Base-by-base conservation (phyloP, 192 early-diverging fungal species). In the Gamsiella multidivaricata region DNA sequence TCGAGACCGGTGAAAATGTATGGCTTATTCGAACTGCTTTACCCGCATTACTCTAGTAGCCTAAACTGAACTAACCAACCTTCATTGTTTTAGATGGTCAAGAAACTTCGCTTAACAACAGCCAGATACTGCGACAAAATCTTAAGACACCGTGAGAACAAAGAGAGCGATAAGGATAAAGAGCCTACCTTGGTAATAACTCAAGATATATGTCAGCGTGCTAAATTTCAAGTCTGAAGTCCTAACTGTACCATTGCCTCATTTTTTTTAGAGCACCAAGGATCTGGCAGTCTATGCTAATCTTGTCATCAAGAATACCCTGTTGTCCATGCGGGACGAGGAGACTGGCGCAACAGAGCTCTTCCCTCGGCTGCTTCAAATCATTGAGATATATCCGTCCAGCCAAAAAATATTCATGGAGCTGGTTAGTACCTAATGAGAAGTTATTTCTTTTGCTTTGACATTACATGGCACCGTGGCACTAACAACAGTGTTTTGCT, bases 311-410 rank as follows among this genome's bases (percentile, higher is more conserved):
- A 64, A 81, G 12, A 79, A 82, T 29, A 74, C 87, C 1, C 80
- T 93, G 17, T 43, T 57, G 8, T 85, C 88, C 0, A 91, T 94
- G 85, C 45, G 72, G 6, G 56, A 78, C 14, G 90, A 88, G 0
- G 80, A 81, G 15, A 43, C 36, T n/a, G 70, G 81, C 20, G 92
- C 88, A 2, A 80, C 83, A 12, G 87, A 94, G 22, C 69, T 87
- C 7, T 93, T 91, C 61, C 92, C 92, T 1, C 70, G 92, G 17
- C 61, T 94, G 37, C 80, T 94, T 33, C 89, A 94, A 58, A 50
- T 94, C 12, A 80, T 93, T 32, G 88, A 89, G 57, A 49, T 81
- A 42, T 84, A 85, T 55, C 70, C 83, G 14, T 61, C 62, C 3
- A 66, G 64, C 15, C 75, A 80, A 33, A 54, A 57, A 18, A 31